Evolutionary conservation across 2,329 filamentous ascomycete species (phyloP), one percentile per base, ranked within the genome.

Genomic region (Colletotrichum godetiae): DNA sequence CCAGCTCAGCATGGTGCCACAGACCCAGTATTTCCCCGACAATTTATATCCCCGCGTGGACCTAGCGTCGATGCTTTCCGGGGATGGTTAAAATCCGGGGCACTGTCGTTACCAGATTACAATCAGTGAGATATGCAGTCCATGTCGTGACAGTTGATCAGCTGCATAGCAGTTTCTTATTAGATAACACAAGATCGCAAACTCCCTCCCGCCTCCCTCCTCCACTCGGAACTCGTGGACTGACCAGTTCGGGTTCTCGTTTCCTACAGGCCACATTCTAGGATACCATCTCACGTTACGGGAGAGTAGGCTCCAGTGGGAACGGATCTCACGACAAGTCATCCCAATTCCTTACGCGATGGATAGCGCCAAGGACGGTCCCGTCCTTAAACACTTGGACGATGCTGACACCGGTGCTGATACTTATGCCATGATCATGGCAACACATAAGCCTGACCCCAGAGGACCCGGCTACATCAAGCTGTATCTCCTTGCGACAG

Each of bases 341-440:
- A 6, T 31, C 5, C 24, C 10, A 2, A 49, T 49, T 49, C 8
- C 11, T 22, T 12, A 3, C 31, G 7, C 15, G 2, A 69, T 72
- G 70, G 31, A 60, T 12, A 42, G 42, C 31, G n/a, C 53, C 11
- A 58, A 58, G 59, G 65, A 52, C 19, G 31, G 55, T 7, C 5
- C 46, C 31, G 53, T 64, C 10, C 66, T 53, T 10, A 69, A 72
- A 29, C 65, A 69, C 3, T 33, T 60, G n/a, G 70, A 72, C 27
- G 70, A 68, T 64, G 70, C 31, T 22, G 70, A 69, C 31, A 69
- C 65, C 7, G 31, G 58, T 8, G 78, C 79, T 0, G 81, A 82
- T 11, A 79, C 79, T 1, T 79, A 82, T 22, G 84, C 80, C 3
- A 60, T 77, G 31, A 80, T 81, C 46, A 81, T 81, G 79, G 79